These are phyloP conservation scores for Volvariella surrecta DNA, from an alignment of 1,284 basidiomycete genomes.

Conservation along the genomic window DNA sequence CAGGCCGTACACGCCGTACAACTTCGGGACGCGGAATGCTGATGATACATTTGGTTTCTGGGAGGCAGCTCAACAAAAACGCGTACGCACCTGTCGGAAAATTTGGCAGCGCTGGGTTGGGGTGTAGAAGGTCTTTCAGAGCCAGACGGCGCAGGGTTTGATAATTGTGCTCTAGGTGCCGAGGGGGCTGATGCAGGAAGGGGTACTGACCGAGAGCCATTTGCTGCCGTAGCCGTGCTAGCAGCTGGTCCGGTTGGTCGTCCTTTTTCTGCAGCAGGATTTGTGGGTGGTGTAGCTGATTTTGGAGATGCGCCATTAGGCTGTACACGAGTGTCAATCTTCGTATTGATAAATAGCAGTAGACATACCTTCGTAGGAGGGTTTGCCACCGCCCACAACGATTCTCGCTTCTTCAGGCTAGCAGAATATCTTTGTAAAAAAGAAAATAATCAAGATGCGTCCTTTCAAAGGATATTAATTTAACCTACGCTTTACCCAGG, in stretches of 20 bases:
- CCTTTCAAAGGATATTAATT: not conserved
- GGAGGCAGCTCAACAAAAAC: not conserved
- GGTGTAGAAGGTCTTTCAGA: conserved; percentile 16
- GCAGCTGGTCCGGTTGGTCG: conserved; percentile 25
- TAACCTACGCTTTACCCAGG: conserved; percentile 62
- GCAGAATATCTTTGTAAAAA: conserved; percentile 52
- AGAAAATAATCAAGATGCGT: no score
- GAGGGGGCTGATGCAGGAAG: conserved; percentile 37
- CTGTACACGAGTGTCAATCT: conserved; percentile 13
- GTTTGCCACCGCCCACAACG: conserved; percentile 39
- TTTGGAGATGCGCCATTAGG: conserved; percentile 30
- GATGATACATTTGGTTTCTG: conserved; percentile 2
- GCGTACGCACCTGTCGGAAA: conserved; percentile 49
- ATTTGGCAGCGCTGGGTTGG: conserved; percentile 32
- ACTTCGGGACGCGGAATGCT: conserved; percentile 72
- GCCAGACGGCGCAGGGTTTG: conserved; percentile 19
- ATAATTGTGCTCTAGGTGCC: conserved; percentile 47
- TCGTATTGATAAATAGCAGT: conserved; percentile 4
- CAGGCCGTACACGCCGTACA: conserved; percentile 59
- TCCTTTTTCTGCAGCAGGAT: conserved; percentile 30
- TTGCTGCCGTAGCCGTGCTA: conserved; percentile 23
- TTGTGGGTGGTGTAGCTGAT: conserved; percentile 20
- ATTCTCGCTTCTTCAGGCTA: conserved; percentile 60
- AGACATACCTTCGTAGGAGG: conserved; percentile 18
- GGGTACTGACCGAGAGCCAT: conserved; percentile 23